Conservation (phyloP, 2,329 filamentous ascomycete genomes). For the Incumbomyces lentus region DNA sequence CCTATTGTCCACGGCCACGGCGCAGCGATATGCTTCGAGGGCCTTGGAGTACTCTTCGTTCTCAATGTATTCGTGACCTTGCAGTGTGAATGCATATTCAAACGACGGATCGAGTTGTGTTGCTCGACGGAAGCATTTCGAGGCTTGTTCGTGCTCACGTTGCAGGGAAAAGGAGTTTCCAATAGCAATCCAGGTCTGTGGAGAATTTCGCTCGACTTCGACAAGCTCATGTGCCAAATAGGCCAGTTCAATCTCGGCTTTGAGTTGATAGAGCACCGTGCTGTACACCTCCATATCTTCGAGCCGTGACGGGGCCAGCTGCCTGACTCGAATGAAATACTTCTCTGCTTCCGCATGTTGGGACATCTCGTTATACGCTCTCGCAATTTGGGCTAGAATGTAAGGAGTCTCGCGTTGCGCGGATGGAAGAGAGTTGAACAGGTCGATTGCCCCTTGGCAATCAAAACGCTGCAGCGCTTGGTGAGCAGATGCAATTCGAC, state of each 20-base stretch:
- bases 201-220: constrained; percentile 76
- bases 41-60: constrained; percentile 98
- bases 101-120: constrained; percentile 84
- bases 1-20: constrained; percentile 72
- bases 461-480: constrained; percentile 68
- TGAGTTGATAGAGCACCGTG: constrained; percentile 96
- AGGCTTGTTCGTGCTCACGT: constrained; percentile 84
- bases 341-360: constrained; percentile 79
- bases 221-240: constrained; percentile 86
- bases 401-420: constrained; percentile 82
- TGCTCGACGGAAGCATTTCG: constrained; percentile 88
- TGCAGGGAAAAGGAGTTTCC: constrained; percentile 92
- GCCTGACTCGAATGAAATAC: constrained; percentile 68
- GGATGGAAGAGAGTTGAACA: constrained; percentile 59
- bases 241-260: constrained; percentile 80
- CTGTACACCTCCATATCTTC: constrained; percentile 98
- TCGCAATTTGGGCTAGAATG: constrained; percentile 83
- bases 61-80: constrained; percentile 88
- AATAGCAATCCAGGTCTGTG: constrained; percentile 90
- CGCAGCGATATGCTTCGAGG: constrained; percentile 72
- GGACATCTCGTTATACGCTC: constrained; percentile 82
- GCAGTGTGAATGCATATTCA: constrained; percentile 89
- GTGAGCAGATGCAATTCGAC: constrained; percentile 72
- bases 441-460: constrained; percentile 64
- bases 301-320: constrained; percentile 68